Conservation (phyloP, 441 rosid species). For the California macrophylla region DNA sequence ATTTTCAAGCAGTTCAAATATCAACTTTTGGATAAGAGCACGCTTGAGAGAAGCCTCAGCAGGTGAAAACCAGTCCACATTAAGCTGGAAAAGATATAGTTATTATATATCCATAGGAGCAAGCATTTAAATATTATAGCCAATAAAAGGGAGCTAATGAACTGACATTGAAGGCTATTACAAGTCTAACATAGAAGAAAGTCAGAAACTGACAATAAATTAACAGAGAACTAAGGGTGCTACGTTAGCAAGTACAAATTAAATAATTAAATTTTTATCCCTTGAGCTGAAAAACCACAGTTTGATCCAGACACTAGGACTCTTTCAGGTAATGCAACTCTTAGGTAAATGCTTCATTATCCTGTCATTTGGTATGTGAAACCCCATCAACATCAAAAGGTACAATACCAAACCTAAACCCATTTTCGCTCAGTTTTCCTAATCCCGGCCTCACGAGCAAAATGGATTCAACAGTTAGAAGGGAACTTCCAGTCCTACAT, state of each 20-base stretch:
- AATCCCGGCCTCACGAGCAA: neutral
- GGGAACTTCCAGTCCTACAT: neutral
- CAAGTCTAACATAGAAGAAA: no score
- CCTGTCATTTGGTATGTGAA: neutral
- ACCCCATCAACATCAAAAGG: neutral
- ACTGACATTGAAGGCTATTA: no score
- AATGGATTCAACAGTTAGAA: neutral
- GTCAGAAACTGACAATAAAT: no score
- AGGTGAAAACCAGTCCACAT: slow-evolving; percentile 56
- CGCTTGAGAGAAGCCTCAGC: slow-evolving; percentile 65
- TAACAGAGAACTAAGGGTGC: no score
- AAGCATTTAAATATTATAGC: neutral
- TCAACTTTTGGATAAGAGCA: slow-evolving; percentile 48
- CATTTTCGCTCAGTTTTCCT: neutral
- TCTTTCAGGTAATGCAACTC: neutral
- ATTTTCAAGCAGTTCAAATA: slow-evolving; percentile 48
- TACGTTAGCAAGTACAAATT: no score
- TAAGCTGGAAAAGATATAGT: slow-evolving; percentile 36
- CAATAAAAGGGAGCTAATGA: slow-evolving; percentile 8
- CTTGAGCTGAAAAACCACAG: no score
- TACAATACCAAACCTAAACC: neutral
- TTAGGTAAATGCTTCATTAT: no score
- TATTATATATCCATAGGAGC: neutral
- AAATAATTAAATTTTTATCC: no score
- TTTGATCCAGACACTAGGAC: neutral